These are phyloP conservation scores for Exophiala sp. DNA, from an alignment of 2,329 filamentous ascomycete species.

Conservation along the genomic window DNA sequence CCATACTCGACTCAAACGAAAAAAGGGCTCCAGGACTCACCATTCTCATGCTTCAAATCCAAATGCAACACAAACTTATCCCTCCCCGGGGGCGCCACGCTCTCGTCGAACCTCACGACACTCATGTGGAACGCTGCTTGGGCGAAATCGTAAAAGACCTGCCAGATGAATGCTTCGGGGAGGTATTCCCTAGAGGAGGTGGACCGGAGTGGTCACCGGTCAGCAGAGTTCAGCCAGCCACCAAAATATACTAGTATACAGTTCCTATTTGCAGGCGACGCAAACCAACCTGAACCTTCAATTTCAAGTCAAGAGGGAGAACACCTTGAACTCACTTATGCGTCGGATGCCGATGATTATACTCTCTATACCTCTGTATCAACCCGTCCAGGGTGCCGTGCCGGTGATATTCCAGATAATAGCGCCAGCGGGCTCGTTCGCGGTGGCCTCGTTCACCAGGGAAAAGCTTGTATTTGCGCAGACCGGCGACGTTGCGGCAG, in stretches of 20 bases:
- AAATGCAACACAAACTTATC: slow-evolving; percentile 17
- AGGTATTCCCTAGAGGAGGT: slow-evolving; percentile 14
- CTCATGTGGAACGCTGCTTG: slow-evolving; percentile 17
- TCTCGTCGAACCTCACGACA: slow-evolving; percentile 5
- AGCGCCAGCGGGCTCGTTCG: slow-evolving; percentile 8
- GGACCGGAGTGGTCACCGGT: too few species aligned
- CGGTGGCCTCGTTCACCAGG: background rate
- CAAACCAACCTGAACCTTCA: too few species aligned
- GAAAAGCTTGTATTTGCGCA: slow-evolving; percentile 12
- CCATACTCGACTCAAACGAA: background rate
- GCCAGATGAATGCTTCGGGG: slow-evolving; percentile 23
- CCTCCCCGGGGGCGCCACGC: slow-evolving; percentile 1
- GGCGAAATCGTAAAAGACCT: slow-evolving; percentile 17
- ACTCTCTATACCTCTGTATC: slow-evolving; percentile 8
- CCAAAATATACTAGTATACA: too few species aligned
- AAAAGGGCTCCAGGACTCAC: slow-evolving; percentile 1
- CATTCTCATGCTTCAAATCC: slow-evolving; percentile 22
- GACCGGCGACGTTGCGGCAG: slow-evolving; percentile 9
- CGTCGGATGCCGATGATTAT: background rate
- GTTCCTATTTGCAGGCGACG: too few species aligned
- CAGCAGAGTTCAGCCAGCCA: too few species aligned
- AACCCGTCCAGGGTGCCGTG: slow-evolving; percentile 14
- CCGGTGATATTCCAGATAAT: slow-evolving; percentile 17
- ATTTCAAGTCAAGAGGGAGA: too few species aligned
- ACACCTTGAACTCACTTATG: background rate